Evolutionary conservation across 2,329 filamentous ascomycete genomes (phyloP), one percentile per base, ranked within the genome.

Genomic region (Colletotrichum higginsianum): DNA sequence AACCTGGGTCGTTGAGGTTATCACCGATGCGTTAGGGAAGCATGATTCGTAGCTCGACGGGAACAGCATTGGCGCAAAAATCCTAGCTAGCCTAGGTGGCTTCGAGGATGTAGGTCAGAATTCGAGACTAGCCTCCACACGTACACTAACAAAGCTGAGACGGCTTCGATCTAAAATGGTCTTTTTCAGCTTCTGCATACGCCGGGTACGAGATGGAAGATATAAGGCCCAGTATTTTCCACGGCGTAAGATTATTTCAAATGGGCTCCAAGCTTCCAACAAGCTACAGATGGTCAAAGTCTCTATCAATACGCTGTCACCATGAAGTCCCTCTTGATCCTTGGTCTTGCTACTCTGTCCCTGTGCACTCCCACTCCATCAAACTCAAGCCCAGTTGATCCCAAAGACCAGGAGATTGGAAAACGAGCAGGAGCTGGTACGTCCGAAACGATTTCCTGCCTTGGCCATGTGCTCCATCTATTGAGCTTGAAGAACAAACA

Each of bases 351-450:
- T 23, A 7, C 30, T 21, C n/a, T 62, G 13, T 50, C 18, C 11
- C 3, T 62, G 9, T 62, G 23, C 46, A 50, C 7, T 11, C 46
- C 30, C 16, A 23, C 46, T 13, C 44, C 46, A 8, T 50, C 30
- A 0, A 6, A 18, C 30, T 13, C 9, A 5, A 23, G 5, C 2
- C n/a, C 46, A 3, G 7, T 50, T 18, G 18, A 8, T 5, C 46
- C 26, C 26, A 26, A 61, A 21, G 46, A 50, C 38, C 38, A 58
- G 38, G 6, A 40, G 40, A 8, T 16, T 13, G 30, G 1, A 38
- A 61, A 40, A 40, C 50, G 46, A 50, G 58, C 58, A 38, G 40
- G 30, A 50, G 58, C 58, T 23, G 6, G 40, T 49, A 21, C 38
- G 12, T 60, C 9, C 21, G 7, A 30, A 21, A 13, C 5, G 1